phyloP scores from a whole-genome alignment of 805 yeast genomes.

The Lipomyces yamadae region DNA sequence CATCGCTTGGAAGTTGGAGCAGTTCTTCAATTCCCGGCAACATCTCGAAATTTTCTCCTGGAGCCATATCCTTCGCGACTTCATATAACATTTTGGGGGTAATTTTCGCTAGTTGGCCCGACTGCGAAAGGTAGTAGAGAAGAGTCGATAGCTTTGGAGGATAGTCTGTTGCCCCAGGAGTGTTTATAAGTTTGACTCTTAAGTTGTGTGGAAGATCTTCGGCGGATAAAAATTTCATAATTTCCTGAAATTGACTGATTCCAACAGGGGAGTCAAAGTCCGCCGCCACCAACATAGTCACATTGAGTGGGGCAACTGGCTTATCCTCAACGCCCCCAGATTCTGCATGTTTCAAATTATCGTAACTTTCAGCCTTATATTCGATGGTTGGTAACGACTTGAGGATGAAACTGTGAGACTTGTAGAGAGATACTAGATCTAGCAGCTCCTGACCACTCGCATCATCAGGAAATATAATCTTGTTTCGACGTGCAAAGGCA shows the following conservation, averaged over 20 bases:
- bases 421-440: constrained; percentile 30
- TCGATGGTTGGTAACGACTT: constrained; percentile 30
- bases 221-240: constrained; percentile 10
- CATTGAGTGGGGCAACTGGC: constrained; percentile 16
- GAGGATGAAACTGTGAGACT: constrained; percentile 2
- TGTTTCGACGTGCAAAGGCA: constrained; percentile 54
- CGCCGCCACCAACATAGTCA: constrained; percentile 22
- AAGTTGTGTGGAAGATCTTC: constrained; percentile 7
- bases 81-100: constrained; percentile 17
- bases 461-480: constrained; percentile 57
- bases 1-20: constrained; percentile 6
- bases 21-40: constrained; percentile 23
- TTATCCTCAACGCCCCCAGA: constrained; percentile 5
- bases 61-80: constrained; percentile 8
- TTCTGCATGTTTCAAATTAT: neutral
- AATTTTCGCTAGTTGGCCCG: constrained; percentile 14
- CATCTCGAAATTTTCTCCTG: constrained; percentile 22
- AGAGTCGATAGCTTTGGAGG: constrained; percentile 31
- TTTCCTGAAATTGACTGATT: constrained; percentile 17
- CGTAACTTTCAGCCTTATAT: neutral
- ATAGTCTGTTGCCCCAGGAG: constrained; percentile 27
- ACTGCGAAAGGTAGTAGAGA: constrained; percentile 19
- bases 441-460: constrained; percentile 45
- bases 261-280: constrained; percentile 35
- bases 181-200: constrained; percentile 24